These are phyloP conservation scores for Fusarium sp. DNA, from an alignment of 2,329 filamentous ascomycete species.

Conservation along the genomic window DNA sequence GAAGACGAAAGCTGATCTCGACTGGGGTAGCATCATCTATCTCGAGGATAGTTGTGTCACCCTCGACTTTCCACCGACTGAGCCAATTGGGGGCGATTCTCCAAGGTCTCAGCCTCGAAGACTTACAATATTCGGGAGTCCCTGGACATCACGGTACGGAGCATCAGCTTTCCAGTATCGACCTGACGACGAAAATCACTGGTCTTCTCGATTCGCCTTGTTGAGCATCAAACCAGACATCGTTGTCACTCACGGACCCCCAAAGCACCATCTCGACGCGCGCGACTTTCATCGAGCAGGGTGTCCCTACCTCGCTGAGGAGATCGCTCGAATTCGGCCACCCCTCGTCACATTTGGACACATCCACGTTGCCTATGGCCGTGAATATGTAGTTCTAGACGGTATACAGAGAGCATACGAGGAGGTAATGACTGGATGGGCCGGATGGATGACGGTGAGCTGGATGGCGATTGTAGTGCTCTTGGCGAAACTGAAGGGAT, in stretches of 20 bases:
- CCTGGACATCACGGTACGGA: conserved; percentile 37
- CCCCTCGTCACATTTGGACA: conserved; percentile 41
- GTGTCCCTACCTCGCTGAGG: conserved; percentile 34
- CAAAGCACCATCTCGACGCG: conserved; percentile 40
- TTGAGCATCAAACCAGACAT: conserved; percentile 28
- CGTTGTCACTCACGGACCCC: conserved; percentile 42
- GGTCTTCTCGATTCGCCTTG: conserved; percentile 14
- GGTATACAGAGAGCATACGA: conserved; percentile 32
- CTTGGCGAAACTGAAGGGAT: conserved; percentile 2
- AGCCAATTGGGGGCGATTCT: not conserved
- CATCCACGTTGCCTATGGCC: conserved; percentile 40
- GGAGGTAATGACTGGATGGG: conserved; percentile 34
- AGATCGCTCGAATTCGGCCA: conserved; percentile 33
- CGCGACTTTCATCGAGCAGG: conserved; percentile 41
- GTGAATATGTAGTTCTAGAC: conserved; percentile 37
- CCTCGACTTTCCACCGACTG: conserved; percentile 10
- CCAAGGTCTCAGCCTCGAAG: not conserved
- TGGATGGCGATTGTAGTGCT: conserved; percentile 33
- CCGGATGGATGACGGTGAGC: conserved; percentile 33
- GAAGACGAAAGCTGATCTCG: conserved; percentile 19
- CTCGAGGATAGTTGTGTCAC: conserved; percentile 29
- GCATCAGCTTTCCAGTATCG: conserved; percentile 44
- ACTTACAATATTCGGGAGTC: conserved; percentile 35
- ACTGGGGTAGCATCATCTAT: conserved; percentile 39
- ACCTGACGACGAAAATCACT: conserved; percentile 19